Percentiles rank a stretch among this genome's conserved stretches.
These are phyloP conservation scores for Pestalotiopsis sp. DNA, from an alignment of 2,329 filamentous ascomycete genomes.

Conservation along the genomic window DNA sequence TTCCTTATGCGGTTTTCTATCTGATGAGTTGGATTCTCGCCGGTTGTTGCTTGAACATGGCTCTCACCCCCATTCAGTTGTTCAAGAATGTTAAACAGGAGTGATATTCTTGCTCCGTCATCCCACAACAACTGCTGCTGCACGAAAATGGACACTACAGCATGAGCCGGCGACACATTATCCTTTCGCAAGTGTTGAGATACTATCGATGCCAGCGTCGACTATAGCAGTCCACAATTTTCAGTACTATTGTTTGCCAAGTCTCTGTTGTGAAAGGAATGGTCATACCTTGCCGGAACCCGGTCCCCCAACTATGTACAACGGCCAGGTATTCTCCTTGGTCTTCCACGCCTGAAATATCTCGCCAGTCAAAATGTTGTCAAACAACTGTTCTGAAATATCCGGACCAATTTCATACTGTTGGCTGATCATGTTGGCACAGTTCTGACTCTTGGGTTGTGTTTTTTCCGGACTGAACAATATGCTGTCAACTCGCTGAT, in stretches of 20 bases:
- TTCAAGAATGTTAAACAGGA: neutral
- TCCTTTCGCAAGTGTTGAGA: neutral
- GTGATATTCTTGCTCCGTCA: neutral
- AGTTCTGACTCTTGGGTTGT: neutral
- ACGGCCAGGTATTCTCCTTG: neutral
- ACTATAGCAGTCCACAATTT: neutral
- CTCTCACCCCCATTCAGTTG: neutral
- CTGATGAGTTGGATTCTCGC: neutral
- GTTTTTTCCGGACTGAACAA: neutral
- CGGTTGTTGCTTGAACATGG: neutral
- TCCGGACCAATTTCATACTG: slow-evolving; percentile 1
- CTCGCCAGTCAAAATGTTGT: neutral
- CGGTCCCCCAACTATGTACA: neutral
- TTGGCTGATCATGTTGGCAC: neutral
- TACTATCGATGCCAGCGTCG: neutral
- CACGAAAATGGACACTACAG: neutral
- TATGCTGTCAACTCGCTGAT: neutral
- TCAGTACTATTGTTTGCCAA: neutral
- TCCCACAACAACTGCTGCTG: neutral
- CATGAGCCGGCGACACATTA: neutral
- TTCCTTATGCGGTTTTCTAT: neutral
- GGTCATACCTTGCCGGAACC: slow-evolving; percentile 5
- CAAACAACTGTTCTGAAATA: neutral
- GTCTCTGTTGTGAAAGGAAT: neutral
- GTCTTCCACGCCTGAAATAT: neutral